phyloP scores from a whole-genome alignment of 1,139 yeast genomes.

The Yamadazyma friedrichii region DNA sequence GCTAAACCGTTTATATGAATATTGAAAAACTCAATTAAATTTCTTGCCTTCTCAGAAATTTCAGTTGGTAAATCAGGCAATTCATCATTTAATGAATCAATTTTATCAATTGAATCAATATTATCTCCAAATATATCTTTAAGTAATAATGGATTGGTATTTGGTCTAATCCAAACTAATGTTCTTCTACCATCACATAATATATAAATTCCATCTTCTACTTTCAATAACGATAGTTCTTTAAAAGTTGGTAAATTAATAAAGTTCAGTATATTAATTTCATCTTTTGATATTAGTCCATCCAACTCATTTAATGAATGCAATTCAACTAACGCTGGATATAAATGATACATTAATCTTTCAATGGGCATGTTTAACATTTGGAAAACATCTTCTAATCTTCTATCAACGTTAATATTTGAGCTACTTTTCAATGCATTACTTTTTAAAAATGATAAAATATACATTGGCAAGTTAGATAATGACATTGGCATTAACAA shows the following conservation, averaged over 20 bases:
- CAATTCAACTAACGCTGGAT: conserved; percentile 78
- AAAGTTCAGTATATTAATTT: conserved; percentile 47
- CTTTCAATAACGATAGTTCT: conserved; percentile 44
- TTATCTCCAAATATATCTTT: conserved; percentile 71
- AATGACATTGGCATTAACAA: conserved; percentile 81
- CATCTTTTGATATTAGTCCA: conserved; percentile 37
- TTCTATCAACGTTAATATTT: conserved; percentile 49
- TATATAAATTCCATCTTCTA: conserved; percentile 76
- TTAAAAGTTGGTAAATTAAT: conserved; percentile 49
- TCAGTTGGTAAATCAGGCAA: conserved; percentile 72
- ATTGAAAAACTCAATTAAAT: conserved; percentile 54
- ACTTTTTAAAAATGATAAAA: conserved; percentile 69
- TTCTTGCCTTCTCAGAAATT: conserved; percentile 67
- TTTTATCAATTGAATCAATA: conserved; percentile 40
- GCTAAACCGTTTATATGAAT: conserved; percentile 34
- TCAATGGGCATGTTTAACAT: conserved; percentile 59
- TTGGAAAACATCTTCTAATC: conserved; percentile 58
- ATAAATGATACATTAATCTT: conserved; percentile 61
- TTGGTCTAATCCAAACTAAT: conserved; percentile 69
- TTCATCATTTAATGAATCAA: conserved; percentile 54
- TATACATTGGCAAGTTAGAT: conserved; percentile 65
- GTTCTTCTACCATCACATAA: conserved; percentile 67
- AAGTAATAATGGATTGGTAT: conserved; percentile 65
- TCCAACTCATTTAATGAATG: conserved; percentile 64
- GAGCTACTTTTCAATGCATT: conserved; percentile 56